Base-by-base conservation (phyloP, 257 asterid species). In the Craterostigma plantagineum region DNA sequence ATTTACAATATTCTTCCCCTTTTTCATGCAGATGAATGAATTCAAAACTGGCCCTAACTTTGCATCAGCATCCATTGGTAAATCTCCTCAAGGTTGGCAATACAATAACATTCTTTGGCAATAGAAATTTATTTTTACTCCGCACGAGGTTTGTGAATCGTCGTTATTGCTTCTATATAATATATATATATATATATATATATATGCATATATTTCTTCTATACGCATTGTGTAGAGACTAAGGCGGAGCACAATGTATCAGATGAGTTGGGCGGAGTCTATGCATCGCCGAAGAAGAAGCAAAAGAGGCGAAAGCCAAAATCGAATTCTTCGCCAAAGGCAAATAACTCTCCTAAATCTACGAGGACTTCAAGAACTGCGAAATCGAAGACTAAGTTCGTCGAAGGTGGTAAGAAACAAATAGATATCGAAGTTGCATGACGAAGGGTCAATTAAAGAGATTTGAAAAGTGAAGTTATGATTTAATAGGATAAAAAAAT, bases 21-120 rank as follows among this genome's bases (percentile, higher is more conserved):
- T 2, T 23, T 23, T 23, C 6, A 23, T 58, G 50, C 7, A 71
- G 79, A 67, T 71, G 75, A 63, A 51, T 38, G 74, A 69, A 40
- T 73, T 69, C 69, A 63, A 48, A 57, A 44, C 67, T 0, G 67
- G 57, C 17, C 46, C 63, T 37, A 62, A 68, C 52, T 66, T 59
- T 59, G 64, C 92, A 14, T 39, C 71, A 27, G 48, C 73, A 1
- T 68, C 90, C 10, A 70, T 85, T 35, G 83, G 76, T 5, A 61
- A 71, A 51, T 66, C 94, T 9, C 73, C 91, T 38, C 75, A 66
- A 70, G 93, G 92, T 81, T 48, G 18, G 45, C n/a, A n/a, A n/a
- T n/a, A n/a, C n/a, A n/a, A n/a, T n/a, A n/a, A n/a, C n/a, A n/a
- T n/a, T n/a, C n/a, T n/a, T 23, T 23, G 30, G 30, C 6, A 23